Evolutionary conservation across 768 basidiomycete species (phyloP).

Genomic region (Boletus barrowsii): DNA sequence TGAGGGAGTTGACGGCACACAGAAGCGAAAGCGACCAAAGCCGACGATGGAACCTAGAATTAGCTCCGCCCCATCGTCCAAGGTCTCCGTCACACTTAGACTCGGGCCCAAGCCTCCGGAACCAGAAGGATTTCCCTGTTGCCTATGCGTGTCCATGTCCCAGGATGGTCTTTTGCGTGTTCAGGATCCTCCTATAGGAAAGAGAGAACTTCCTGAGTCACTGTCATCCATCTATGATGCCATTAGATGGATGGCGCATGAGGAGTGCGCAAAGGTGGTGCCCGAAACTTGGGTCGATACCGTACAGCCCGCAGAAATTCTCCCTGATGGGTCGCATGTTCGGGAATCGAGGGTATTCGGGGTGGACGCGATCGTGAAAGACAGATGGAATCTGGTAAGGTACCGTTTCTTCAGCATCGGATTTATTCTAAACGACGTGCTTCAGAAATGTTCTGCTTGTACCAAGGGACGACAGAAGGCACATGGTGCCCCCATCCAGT

Average conservation of each 20-base stretch:
- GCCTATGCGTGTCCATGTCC: slow-evolving; percentile 58
- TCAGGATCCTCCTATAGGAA: slow-evolving; percentile 59
- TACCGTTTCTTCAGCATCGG: not conserved
- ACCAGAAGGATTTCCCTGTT: slow-evolving; percentile 59
- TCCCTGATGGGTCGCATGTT: slow-evolving; percentile 30
- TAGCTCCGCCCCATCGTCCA: slow-evolving; percentile 24
- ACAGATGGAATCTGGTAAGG: slow-evolving; percentile 88
- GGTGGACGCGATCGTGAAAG: slow-evolving; percentile 84
- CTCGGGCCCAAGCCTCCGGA: slow-evolving; percentile 61
- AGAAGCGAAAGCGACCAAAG: slow-evolving; percentile 29
- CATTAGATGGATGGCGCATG: slow-evolving; percentile 72
- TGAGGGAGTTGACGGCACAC: slow-evolving; percentile 25
- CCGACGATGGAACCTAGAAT: slow-evolving; percentile 1
- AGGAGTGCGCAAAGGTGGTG: slow-evolving; percentile 71
- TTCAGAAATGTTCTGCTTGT: slow-evolving; percentile 90
- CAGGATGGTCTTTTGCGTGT: slow-evolving; percentile 59
- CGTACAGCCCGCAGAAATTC: slow-evolving; percentile 37
- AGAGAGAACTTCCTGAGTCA: slow-evolving; percentile 49
- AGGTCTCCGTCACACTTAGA: slow-evolving; percentile 60
- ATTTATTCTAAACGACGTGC: not conserved
- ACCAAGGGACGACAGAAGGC: slow-evolving; percentile 60
- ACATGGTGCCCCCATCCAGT: slow-evolving; percentile 86
- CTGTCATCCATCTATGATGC: slow-evolving; percentile 19
- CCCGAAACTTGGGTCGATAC: slow-evolving; percentile 93
- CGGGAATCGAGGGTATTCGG: slow-evolving; percentile 70